Evolutionary conservation across 805 yeast genomes (phyloP).

Genomic region (Starmerella vitae): DNA sequence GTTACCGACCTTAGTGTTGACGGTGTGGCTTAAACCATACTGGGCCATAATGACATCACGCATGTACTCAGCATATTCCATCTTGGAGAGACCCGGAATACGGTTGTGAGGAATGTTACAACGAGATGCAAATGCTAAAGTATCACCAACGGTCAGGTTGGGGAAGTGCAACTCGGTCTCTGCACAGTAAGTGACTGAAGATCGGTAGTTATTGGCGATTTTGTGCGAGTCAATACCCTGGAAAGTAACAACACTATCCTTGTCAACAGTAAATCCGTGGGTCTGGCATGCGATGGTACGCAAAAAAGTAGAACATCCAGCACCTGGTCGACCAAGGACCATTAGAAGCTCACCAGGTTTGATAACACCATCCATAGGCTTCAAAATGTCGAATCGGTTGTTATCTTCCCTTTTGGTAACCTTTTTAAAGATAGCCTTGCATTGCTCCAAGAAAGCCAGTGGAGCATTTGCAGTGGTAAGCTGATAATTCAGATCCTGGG

Average conservation of each 20-base stretch:
- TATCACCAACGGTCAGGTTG: conserved; percentile 59
- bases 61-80: conserved; percentile 35
- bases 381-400: conserved; percentile 17
- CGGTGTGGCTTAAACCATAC: conserved; percentile 49
- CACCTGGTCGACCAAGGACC: conserved; percentile 64
- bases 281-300: conserved; percentile 51
- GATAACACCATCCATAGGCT: conserved; percentile 31
- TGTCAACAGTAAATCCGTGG: conserved; percentile 33
- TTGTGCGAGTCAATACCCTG: conserved; percentile 49
- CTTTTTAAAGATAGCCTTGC: conserved; percentile 7
- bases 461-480: conserved; percentile 38
- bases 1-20: conserved; percentile 47
- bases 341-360: conserved; percentile 56
- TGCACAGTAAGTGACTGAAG: conserved; percentile 34
- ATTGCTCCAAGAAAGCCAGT: conserved; percentile 24
- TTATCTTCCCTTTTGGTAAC: neutral
- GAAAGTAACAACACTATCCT: conserved; percentile 42
- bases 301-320: conserved; percentile 63
- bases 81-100: conserved; percentile 34
- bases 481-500: conserved; percentile 50
- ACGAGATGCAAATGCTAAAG: conserved; percentile 55
- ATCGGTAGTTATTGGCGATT: conserved; percentile 44
- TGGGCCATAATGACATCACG: conserved; percentile 40
- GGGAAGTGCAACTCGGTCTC: conserved; percentile 62
- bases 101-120: conserved; percentile 51